phyloP scores from a whole-genome alignment of 768 basidiomycete species.

The Agaricus sinodeliciosus region DNA sequence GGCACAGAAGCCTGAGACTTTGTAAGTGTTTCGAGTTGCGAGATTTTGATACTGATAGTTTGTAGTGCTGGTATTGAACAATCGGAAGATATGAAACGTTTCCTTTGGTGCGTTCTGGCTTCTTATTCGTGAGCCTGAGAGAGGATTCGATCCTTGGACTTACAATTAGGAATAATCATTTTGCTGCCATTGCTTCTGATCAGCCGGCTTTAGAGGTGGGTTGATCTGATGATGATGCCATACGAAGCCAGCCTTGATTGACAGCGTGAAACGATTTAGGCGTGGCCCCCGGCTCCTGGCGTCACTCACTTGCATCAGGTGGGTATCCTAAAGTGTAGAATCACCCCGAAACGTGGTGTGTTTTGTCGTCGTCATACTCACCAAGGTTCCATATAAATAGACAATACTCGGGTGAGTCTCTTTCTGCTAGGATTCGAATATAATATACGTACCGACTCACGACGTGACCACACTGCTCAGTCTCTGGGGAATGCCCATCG shows the following conservation, averaged over 20 bases:
- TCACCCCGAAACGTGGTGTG: not conserved
- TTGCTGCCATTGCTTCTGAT: constrained; percentile 63
- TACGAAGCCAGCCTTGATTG: not conserved
- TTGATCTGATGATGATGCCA: not conserved
- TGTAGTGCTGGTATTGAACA: constrained; percentile 62
- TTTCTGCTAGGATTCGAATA: not conserved
- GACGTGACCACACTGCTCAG: too few species aligned
- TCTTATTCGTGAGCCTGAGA: not conserved
- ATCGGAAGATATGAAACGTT: constrained; percentile 63
- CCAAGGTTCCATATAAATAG: constrained; percentile 21
- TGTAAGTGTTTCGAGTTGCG: constrained; percentile 31
- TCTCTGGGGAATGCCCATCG: constrained; percentile 71
- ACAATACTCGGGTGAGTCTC: constrained; percentile 50
- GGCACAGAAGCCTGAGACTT: constrained; percentile 36
- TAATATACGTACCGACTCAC: too few species aligned
- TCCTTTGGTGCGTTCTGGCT: constrained; percentile 48
- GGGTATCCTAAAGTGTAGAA: constrained; percentile 7
- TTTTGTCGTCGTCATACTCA: not conserved
- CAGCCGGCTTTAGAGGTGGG: constrained; percentile 58
- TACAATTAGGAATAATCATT: constrained; percentile 60
- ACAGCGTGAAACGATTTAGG: constrained; percentile 11
- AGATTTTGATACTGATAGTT: not conserved
- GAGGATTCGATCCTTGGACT: not conserved
- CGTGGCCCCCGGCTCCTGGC: constrained; percentile 47
- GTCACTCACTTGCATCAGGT: constrained; percentile 50